Percentiles rank a stretch among this genome's conserved stretches.
phyloP scores from a whole-genome alignment of 768 basidiomycete species.

The Tubosaeta brunneosetosa region DNA sequence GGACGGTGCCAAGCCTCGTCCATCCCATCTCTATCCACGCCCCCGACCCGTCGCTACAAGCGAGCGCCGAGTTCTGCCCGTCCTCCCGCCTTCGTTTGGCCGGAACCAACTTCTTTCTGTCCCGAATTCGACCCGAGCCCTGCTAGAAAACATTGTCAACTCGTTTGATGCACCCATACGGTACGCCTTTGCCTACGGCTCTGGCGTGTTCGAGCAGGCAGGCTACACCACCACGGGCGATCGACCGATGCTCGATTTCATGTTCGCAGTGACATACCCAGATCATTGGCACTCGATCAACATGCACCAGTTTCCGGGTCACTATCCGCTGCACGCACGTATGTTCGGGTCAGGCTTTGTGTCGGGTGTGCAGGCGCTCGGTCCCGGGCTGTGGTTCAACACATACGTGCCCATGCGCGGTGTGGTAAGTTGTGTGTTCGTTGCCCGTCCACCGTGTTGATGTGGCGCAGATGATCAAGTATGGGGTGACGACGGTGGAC shows the following conservation, averaged over 20 bases:
- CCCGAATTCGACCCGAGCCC: constrained; percentile 69
- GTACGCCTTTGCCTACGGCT: constrained; percentile 97
- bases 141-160: constrained; percentile 74
- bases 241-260: constrained; percentile 89
- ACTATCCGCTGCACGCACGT: constrained; percentile 91
- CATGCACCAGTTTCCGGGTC: constrained; percentile 84
- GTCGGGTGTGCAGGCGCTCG: constrained; percentile 65
- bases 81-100: constrained; percentile 69
- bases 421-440: constrained; percentile 54
- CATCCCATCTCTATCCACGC: constrained; percentile 39
- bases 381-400: constrained; percentile 95
- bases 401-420: constrained; percentile 81
- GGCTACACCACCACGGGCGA: constrained; percentile 49
- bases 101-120: constrained; percentile 79
- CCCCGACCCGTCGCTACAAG: constrained; percentile 33
- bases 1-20: constrained; percentile 27
- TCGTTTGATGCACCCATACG: constrained; percentile 88
- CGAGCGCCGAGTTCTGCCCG: constrained; percentile 38
- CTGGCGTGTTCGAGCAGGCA: constrained; percentile 91
- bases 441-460: neutral
- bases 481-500: constrained; percentile 91
- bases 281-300: constrained; percentile 95
- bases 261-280: constrained; percentile 93
- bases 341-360: constrained; percentile 78
- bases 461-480: constrained; percentile 76